A percentile compares a stretch with the other conserved stretches of the same genome.
Conservation (phyloP, 208 protist species). For the Crithidia expoeki region DNA sequence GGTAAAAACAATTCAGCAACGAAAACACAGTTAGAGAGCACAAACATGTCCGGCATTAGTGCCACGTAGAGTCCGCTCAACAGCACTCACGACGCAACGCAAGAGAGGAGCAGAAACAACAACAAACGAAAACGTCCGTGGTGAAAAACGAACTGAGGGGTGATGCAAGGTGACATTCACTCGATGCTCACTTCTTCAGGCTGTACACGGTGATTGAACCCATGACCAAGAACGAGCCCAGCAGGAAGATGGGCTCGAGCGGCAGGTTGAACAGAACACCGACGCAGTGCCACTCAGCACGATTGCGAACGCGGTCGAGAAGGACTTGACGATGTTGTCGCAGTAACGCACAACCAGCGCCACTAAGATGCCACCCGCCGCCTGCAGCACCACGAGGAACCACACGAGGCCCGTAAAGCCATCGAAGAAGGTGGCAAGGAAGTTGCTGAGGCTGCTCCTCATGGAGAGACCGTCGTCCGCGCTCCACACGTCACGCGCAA, state of each 20-base stretch:
- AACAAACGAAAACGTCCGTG: not conserved
- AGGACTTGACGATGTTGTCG: slow-evolving; percentile 80
- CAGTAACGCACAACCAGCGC: slow-evolving; percentile 71
- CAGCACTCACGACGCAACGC: too few relatives aligned
- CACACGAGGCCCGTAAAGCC: slow-evolving; percentile 63
- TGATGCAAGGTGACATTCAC: not conserved
- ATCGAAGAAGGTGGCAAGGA: slow-evolving; percentile 41
- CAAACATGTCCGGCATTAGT: too few relatives aligned
- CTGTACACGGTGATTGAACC: slow-evolving; percentile 41
- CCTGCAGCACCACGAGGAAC: slow-evolving; percentile 61
- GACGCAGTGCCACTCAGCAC: slow-evolving; percentile 47
- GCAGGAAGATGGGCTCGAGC: slow-evolving; percentile 33
- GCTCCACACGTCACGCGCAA: not conserved
- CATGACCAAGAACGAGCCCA: slow-evolving; percentile 37
- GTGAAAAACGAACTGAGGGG: not conserved
- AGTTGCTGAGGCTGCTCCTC: not conserved
- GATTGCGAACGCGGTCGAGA: slow-evolving; percentile 59
- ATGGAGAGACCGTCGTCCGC: not conserved
- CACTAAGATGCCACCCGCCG: slow-evolving; percentile 61
- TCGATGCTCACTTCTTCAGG: slow-evolving; percentile 21
- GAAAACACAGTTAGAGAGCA: too few relatives aligned
- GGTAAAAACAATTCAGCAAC: too few relatives aligned
- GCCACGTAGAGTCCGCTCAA: too few relatives aligned
- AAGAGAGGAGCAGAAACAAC: not conserved
- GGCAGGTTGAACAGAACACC: slow-evolving; percentile 37